Conservation (phyloP, 2,329 filamentous ascomycete species). For the Pseudocercospora musae region DNA sequence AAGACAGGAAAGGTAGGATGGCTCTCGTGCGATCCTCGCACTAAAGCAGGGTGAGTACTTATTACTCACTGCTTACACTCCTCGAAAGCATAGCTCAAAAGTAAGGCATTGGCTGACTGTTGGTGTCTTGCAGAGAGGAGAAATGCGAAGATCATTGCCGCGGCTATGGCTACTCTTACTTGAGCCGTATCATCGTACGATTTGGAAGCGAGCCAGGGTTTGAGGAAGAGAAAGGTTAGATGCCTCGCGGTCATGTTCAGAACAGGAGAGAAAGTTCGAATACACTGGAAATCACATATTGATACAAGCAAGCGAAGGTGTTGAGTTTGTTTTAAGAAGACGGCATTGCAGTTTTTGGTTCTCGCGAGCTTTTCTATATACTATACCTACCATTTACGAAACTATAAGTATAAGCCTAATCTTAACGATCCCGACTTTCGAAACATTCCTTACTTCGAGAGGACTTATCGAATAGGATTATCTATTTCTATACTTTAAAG, state of each 20-base stretch:
- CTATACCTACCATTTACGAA: neutral
- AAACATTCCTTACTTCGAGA: too few relatives aligned
- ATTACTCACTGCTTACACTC: neutral
- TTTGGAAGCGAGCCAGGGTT: neutral
- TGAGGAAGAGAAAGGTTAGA: neutral
- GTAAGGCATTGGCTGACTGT: constrained; percentile 14
- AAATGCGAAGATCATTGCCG: constrained; percentile 44
- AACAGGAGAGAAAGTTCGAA: too few relatives aligned
- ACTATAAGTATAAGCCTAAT: neutral
- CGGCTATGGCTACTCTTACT: constrained; percentile 44
- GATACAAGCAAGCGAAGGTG: neutral
- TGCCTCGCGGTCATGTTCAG: neutral
- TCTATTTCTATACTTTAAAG: too few relatives aligned
- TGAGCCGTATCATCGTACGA: constrained; percentile 15
- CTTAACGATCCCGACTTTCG: too few relatives aligned
- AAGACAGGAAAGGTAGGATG: constrained; percentile 95
- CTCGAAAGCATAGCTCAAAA: neutral
- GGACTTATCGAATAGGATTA: too few relatives aligned
- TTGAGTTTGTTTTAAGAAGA: neutral
- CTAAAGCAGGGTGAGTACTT: constrained; percentile 33
- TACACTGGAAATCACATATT: neutral
- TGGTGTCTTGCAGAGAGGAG: constrained; percentile 37
- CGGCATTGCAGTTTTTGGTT: neutral
- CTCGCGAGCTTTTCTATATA: neutral
- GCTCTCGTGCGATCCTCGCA: constrained; percentile 75